Percentiles rank a stretch among this genome's conserved stretches.
These are phyloP conservation scores for Ganoderma resinaceum DNA, from an alignment of 1,284 basidiomycete species.

Conservation along the genomic window DNA sequence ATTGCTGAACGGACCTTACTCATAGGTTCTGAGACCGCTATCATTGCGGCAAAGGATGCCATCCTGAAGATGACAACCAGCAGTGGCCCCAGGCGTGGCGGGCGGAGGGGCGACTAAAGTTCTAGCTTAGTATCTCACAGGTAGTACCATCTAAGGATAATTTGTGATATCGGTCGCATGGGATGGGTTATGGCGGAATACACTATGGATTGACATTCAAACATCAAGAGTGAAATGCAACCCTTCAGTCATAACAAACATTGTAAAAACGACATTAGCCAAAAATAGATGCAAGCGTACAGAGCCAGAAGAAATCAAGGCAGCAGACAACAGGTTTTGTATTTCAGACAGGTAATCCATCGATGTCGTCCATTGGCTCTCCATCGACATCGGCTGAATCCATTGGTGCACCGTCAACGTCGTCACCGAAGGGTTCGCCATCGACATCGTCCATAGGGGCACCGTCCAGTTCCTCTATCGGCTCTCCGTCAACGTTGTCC, in stretches of 20 bases:
- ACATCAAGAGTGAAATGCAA: background rate
- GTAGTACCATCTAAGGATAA: slow-evolving; percentile 19
- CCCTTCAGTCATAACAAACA: background rate
- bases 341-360: slow-evolving; percentile 20
- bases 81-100: slow-evolving; percentile 48
- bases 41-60: slow-evolving; percentile 81
- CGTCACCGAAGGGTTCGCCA: slow-evolving; percentile 43
- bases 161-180: slow-evolving; percentile 2
- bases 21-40: slow-evolving; percentile 73
- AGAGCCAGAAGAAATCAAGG: slow-evolving; percentile 15
- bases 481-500: slow-evolving; percentile 52
- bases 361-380: slow-evolving; percentile 22
- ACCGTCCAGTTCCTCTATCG: slow-evolving; percentile 48
- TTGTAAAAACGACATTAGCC: background rate
- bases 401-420: slow-evolving; percentile 53
- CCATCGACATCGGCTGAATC: slow-evolving; percentile 29
- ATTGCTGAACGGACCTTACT: slow-evolving; percentile 4
- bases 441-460: slow-evolving; percentile 43
- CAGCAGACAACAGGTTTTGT: background rate
- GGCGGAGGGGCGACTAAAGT: slow-evolving; percentile 46
- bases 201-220: slow-evolving; percentile 5
- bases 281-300: slow-evolving; percentile 17
- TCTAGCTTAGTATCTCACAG: slow-evolving; percentile 11
- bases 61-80: slow-evolving; percentile 73
- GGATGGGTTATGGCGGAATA: slow-evolving; percentile 5